Evolutionary conservation across 2,329 filamentous ascomycete species (phyloP).

Genomic region (Bipolaris bicolor): DNA sequence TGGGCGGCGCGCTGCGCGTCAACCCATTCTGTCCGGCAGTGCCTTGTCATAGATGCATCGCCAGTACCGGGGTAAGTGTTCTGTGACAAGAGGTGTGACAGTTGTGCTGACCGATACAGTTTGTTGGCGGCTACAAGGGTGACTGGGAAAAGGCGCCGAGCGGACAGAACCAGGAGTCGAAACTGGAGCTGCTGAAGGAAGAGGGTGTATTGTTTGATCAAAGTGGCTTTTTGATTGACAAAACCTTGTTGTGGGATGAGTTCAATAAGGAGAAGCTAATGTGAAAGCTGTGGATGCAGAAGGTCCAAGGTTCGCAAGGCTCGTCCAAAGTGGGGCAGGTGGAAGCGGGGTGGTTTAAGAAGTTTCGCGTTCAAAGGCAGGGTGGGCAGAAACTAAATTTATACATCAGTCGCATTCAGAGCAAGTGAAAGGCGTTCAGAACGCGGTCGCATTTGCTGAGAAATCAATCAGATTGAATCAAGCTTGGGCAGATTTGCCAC

Average conservation of each 20-base stretch:
- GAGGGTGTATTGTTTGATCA: slow-evolving; percentile 71
- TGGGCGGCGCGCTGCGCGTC: slow-evolving; percentile 75
- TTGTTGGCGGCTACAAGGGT: slow-evolving; percentile 73
- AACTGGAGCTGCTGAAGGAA: slow-evolving; percentile 63
- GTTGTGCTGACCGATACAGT: slow-evolving; percentile 27
- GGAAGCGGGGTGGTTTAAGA: slow-evolving; percentile 23
- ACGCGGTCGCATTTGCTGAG: slow-evolving; percentile 2
- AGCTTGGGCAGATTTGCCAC: slow-evolving; percentile 12
- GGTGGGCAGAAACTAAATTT: too few species aligned
- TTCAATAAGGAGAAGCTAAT: slow-evolving; percentile 45
- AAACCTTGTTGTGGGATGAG: slow-evolving; percentile 51
- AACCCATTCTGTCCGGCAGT: slow-evolving; percentile 86
- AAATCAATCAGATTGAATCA: slow-evolving; percentile 2
- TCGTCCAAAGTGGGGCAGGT: slow-evolving; percentile 23
- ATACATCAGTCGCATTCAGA: not conserved
- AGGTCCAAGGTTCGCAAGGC: slow-evolving; percentile 7
- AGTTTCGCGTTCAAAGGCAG: slow-evolving; percentile 13
- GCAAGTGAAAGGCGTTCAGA: not conserved
- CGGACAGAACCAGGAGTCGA: slow-evolving; percentile 68
- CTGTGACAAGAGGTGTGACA: not conserved
- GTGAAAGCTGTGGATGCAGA: slow-evolving; percentile 6
- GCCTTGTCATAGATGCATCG: slow-evolving; percentile 82
- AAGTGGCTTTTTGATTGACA: slow-evolving; percentile 64
- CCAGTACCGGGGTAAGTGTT: slow-evolving; percentile 66
- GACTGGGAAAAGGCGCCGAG: slow-evolving; percentile 67